Evolutionary conservation across 2,329 filamentous ascomycete genomes (phyloP).

Genomic region (Cercospora brassicicola): DNA sequence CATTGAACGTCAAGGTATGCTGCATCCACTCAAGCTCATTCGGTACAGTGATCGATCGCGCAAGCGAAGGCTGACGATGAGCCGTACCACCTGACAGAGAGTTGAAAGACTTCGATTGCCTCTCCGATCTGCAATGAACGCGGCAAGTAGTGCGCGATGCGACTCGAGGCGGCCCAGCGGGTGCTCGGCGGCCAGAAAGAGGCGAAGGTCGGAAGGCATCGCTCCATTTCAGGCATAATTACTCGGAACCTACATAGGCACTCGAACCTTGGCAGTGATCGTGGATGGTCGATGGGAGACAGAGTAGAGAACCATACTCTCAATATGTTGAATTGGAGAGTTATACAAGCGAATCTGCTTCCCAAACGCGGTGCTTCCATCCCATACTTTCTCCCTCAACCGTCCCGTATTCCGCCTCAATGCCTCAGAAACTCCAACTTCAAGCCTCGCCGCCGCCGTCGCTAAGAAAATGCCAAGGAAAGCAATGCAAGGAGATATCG

Average conservation of each 20-base stretch:
- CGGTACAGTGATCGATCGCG: not conserved
- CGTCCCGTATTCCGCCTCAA: not conserved
- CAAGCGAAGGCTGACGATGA: not conserved
- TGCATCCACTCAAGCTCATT: not conserved
- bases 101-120: not conserved
- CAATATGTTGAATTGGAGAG: slow-evolving; percentile 5
- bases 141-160: not conserved
- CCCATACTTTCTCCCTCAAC: not conserved
- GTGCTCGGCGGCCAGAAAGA: not conserved
- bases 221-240: not conserved
- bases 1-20: not conserved
- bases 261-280: not conserved
- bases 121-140: not conserved
- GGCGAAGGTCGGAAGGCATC: not conserved
- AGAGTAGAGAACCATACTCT: not conserved
- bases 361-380: not conserved
- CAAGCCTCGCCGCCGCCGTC: not conserved
- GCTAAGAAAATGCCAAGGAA: not conserved
- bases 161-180: not conserved
- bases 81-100: not conserved
- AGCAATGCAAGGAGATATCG: not conserved
- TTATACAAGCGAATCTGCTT: not conserved
- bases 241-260: not conserved
- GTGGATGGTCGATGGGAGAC: not conserved
- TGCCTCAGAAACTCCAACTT: not conserved